Percentiles rank a stretch among this genome's conserved stretches.
phyloP scores from a whole-genome alignment of 1,284 basidiomycete species.

The Lentinula novae-zelandiae region DNA sequence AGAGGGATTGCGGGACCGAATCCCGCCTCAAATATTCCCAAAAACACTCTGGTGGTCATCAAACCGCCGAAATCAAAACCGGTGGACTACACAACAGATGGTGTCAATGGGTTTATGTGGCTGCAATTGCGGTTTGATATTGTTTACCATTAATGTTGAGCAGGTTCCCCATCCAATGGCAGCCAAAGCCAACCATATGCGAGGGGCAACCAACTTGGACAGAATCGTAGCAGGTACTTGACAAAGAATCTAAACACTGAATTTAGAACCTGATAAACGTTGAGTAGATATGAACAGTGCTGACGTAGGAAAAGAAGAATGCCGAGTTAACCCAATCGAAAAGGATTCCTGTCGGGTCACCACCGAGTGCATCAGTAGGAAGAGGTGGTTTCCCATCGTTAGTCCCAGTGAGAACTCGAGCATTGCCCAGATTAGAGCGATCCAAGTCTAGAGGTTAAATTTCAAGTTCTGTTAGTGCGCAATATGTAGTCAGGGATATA shows the following conservation, averaged over 20 bases:
- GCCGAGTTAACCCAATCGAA: conserved; percentile 75
- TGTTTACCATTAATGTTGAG: conserved; percentile 63
- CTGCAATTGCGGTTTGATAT: neutral
- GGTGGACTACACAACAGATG: conserved; percentile 39
- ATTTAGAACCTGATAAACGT: neutral
- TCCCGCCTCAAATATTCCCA: conserved; percentile 71
- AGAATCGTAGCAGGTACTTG: conserved; percentile 66
- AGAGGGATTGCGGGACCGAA: conserved; percentile 73
- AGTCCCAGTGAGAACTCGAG: conserved; percentile 38
- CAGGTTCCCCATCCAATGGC: conserved; percentile 69
- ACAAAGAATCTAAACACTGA: conserved; percentile 51
- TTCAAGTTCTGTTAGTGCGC: neutral
- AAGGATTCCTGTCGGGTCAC: conserved; percentile 60
- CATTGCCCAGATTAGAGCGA: conserved; percentile 74
- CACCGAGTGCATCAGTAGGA: conserved; percentile 56
- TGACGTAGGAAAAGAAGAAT: conserved; percentile 74
- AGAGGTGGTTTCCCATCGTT: conserved; percentile 44
- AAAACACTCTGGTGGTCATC: conserved; percentile 52
- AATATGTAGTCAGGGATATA: neutral
- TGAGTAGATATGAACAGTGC: conserved; percentile 17
- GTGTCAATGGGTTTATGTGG: neutral
- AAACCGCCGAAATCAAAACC: conserved; percentile 56
- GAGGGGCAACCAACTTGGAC: conserved; percentile 66
- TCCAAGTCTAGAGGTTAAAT: conserved; percentile 52
- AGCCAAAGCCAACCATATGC: conserved; percentile 60